Percentiles rank a stretch among this genome's conserved stretches.
Evolutionary conservation across 148 eudicot genomes (phyloP).

Genomic region (Vaccinium myrtillus): DNA sequence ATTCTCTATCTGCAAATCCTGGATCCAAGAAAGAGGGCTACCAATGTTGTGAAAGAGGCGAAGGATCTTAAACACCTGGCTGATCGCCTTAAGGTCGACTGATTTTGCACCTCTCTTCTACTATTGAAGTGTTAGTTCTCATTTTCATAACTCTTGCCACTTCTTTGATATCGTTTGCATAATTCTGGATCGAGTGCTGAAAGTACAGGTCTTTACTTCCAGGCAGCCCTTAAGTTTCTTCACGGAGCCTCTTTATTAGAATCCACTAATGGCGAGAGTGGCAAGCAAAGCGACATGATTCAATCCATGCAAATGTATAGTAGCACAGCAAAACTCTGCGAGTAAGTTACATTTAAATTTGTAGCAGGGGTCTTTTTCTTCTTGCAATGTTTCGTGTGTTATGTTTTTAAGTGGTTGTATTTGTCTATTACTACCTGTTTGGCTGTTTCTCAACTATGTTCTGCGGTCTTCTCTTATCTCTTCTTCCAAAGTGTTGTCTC

Average conservation of each 20-base stretch:
- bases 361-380: constrained; percentile 7
- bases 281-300: constrained; percentile 59
- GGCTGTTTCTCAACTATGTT: neutral
- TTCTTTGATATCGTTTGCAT: constrained; percentile 37
- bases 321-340: constrained; percentile 90
- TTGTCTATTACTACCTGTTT: neutral
- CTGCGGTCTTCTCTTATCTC: neutral
- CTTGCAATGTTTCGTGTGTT: neutral
- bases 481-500: neutral
- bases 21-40: constrained; percentile 44
- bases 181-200: constrained; percentile 59
- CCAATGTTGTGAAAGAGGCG: constrained; percentile 78
- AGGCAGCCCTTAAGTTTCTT: constrained; percentile 91
- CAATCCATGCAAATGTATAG: constrained; percentile 78
- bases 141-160: constrained; percentile 11
- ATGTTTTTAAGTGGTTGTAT: neutral
- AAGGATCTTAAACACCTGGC: constrained; percentile 88
- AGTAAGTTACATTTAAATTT: constrained; percentile 48
- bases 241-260: constrained; percentile 87
- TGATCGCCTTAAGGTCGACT: constrained; percentile 80
- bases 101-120: constrained; percentile 9
- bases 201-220: constrained; percentile 67
- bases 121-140: neutral
- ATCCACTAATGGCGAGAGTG: constrained; percentile 57
- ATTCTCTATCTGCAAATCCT: constrained; percentile 17